phyloP scores from a whole-genome alignment of 2,329 filamentous ascomycete species.

The Aspergillus oerlinghausenensis region DNA sequence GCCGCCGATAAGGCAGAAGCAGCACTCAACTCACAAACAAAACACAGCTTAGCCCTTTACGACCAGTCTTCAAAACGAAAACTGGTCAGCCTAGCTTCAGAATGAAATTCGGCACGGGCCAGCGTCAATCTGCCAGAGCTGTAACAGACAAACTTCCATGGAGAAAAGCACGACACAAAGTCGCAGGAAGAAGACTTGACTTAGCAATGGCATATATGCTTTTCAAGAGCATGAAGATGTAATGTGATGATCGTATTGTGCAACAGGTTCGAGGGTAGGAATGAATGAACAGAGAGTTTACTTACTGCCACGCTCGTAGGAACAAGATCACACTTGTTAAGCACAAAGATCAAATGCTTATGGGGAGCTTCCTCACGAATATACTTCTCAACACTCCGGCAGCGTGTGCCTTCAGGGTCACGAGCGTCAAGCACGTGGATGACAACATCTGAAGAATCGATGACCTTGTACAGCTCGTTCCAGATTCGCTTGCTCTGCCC shows the following conservation, averaged over 20 bases:
- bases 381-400: slow-evolving; percentile 87
- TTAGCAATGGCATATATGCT: slow-evolving; percentile 62
- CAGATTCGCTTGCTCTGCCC: slow-evolving; percentile 93
- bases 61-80: slow-evolving; percentile 86
- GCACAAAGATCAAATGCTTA: slow-evolving; percentile 85
- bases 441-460: slow-evolving; percentile 91
- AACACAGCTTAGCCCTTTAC: slow-evolving; percentile 71
- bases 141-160: slow-evolving; percentile 94
- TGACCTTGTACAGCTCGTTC: slow-evolving; percentile 95
- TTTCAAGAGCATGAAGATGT: slow-evolving; percentile 18
- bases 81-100: slow-evolving; percentile 64
- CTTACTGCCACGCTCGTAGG: slow-evolving; percentile 93
- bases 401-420: slow-evolving; percentile 85
- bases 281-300: slow-evolving; percentile 31
- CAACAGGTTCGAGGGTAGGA: slow-evolving; percentile 2
- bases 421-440: slow-evolving; percentile 91
- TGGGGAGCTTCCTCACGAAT: slow-evolving; percentile 89
- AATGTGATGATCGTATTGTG: slow-evolving; percentile 10
- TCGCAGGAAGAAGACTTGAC: slow-evolving; percentile 74
- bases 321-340: slow-evolving; percentile 91
- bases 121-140: slow-evolving; percentile 92
- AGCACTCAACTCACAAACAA: slow-evolving; percentile 95
- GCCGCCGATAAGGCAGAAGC: slow-evolving; percentile 59
- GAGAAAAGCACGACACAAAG: slow-evolving; percentile 48
- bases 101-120: slow-evolving; percentile 63